These are phyloP conservation scores for Trametes coccinea DNA, from an alignment of 768 basidiomycete species.

Conservation along the genomic window DNA sequence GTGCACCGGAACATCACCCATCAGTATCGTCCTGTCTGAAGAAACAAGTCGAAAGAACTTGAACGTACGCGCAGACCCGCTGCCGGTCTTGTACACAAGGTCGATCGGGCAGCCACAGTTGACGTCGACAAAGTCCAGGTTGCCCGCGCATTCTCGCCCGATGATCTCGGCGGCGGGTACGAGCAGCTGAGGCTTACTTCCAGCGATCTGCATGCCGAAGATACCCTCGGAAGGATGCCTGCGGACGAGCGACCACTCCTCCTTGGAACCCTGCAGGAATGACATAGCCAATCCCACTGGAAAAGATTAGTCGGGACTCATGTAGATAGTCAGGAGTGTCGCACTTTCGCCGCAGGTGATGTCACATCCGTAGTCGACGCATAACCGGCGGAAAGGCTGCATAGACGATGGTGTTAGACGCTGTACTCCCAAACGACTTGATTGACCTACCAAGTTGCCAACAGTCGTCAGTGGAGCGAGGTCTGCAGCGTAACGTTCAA, in stretches of 20 bases:
- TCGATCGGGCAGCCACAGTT: constrained; percentile 99
- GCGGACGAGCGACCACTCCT: constrained; percentile 93
- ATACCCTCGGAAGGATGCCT: constrained; percentile 83
- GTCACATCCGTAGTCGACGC: constrained; percentile 83
- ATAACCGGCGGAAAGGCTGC: constrained; percentile 91
- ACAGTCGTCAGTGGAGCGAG: constrained; percentile 90
- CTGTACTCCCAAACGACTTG: not conserved
- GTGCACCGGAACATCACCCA: not conserved
- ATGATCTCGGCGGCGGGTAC: constrained; percentile 83
- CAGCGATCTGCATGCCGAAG: constrained; percentile 93
- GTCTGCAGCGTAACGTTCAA: constrained; percentile 47
- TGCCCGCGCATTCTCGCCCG: constrained; percentile 60
- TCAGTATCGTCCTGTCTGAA: not conserved
- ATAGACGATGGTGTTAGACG: not conserved
- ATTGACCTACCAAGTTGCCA: constrained; percentile 78
- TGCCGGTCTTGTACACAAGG: constrained; percentile 87
- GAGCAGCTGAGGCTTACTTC: constrained; percentile 78
- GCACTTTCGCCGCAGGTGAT: constrained; percentile 94
- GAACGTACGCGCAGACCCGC: constrained; percentile 71
- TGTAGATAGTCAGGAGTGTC: constrained; percentile 20
- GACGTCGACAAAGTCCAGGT: constrained; percentile 89
- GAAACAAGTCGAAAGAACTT: not conserved
- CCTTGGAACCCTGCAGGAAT: constrained; percentile 83
- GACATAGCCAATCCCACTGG: constrained; percentile 92
- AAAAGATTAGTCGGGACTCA: not conserved